A percentile compares a stretch with the other conserved stretches of the same genome.
Evolutionary conservation across 495 filamentous ascomycete species (phyloP).

Genomic region (Beverwykella pulmonaria): DNA sequence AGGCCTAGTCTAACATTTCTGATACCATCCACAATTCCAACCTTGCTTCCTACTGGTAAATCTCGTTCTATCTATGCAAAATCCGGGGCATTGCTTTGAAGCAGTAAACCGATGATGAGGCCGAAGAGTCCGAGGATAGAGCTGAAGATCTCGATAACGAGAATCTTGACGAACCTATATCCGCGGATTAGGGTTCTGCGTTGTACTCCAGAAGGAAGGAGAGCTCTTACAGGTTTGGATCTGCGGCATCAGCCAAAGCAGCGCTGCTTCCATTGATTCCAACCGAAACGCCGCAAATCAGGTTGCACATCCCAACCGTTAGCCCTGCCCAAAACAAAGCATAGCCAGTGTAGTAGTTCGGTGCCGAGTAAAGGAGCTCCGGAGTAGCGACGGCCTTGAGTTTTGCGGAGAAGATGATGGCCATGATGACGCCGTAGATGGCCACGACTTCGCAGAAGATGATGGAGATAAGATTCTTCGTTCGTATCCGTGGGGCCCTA

Average conservation of each 20-base stretch:
- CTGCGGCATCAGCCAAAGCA: conserved; percentile 92
- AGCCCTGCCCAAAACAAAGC: conserved; percentile 95
- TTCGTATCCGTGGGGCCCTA: conserved; percentile 91
- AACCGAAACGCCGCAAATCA: conserved; percentile 94
- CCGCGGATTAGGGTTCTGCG: background rate
- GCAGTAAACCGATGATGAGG: conserved; percentile 87
- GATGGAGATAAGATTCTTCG: conserved; percentile 99
- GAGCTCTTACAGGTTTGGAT: conserved; percentile 78
- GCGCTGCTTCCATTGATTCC: conserved; percentile 98
- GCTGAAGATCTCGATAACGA: conserved; percentile 99
- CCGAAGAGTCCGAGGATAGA: conserved; percentile 98
- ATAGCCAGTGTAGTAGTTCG: conserved; percentile 91
- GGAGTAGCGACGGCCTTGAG: conserved; percentile 57
- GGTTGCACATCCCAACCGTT: conserved; percentile 90
- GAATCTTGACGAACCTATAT: conserved; percentile 91
- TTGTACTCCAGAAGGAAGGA: background rate
- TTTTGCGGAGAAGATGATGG: conserved; percentile 94
- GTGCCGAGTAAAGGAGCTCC: conserved; percentile 61
- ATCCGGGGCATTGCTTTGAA: conserved; percentile 76
- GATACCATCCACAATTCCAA: background rate
- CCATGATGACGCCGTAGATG: conserved; percentile 99
- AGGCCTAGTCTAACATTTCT: conserved; percentile 19
- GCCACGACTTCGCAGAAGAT: conserved; percentile 99
- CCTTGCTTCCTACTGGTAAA: background rate
- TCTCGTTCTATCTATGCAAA: conserved; percentile 55